A percentile compares a stretch with the other conserved stretches of the same genome.
Evolutionary conservation across 805 yeast species (phyloP).

Genomic region (Lipomyces mesembrius): DNA sequence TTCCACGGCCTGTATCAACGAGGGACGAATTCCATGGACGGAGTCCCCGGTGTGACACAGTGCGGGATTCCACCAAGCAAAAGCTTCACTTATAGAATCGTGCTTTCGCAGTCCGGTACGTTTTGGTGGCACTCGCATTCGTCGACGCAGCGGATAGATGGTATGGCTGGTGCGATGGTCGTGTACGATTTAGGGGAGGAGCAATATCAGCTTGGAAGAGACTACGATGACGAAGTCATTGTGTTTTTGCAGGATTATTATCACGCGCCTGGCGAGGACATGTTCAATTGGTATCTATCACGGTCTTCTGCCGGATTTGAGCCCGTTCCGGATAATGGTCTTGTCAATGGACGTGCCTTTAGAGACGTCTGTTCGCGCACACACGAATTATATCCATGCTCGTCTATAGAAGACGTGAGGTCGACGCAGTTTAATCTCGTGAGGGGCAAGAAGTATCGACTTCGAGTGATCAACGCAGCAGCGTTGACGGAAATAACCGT

Average conservation of each 20-base stretch:
- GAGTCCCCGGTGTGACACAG: constrained; percentile 57
- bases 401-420: not conserved
- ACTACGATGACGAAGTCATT: constrained; percentile 27
- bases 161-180: constrained; percentile 63
- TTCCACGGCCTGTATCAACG: constrained; percentile 59
- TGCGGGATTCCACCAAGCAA: constrained; percentile 54
- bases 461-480: constrained; percentile 31
- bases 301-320: constrained; percentile 17
- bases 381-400: constrained; percentile 10
- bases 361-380: not conserved
- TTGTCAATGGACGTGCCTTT: constrained; percentile 25
- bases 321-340: constrained; percentile 29
- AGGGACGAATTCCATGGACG: constrained; percentile 58
- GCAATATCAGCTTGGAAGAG: constrained; percentile 9
- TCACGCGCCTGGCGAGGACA: constrained; percentile 13
- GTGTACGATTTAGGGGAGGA: constrained; percentile 15
- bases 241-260: constrained; percentile 23
- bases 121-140: constrained; percentile 63
- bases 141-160: constrained; percentile 71
- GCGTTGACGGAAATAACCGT: constrained; percentile 23
- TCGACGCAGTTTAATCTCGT: constrained; percentile 16
- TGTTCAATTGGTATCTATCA: constrained; percentile 16
- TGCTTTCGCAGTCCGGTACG: constrained; percentile 53
- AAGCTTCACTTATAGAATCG: constrained; percentile 51
- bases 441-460: constrained; percentile 24